phyloP scores from a whole-genome alignment of 306 rosid genomes.

The Lathyrus tuberosus region DNA sequence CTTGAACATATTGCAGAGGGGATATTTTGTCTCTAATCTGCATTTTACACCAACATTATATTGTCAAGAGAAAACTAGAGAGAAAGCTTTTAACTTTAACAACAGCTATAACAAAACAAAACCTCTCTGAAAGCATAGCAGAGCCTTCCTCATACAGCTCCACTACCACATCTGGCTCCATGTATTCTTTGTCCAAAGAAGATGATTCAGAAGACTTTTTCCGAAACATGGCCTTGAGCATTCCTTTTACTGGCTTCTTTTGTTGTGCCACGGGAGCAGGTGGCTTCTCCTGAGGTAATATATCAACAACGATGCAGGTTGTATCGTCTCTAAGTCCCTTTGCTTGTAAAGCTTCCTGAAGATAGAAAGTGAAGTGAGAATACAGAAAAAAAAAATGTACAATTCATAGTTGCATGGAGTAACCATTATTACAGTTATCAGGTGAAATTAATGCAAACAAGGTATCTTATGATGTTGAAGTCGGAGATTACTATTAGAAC shows the following conservation, averaged over 20 bases:
- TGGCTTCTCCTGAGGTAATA: constrained; percentile 79
- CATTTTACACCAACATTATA: constrained; percentile 43
- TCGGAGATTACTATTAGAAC: constrained; percentile 33
- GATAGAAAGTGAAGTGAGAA: constrained; percentile 23
- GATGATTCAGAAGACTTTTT: constrained; percentile 79
- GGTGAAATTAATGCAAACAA: constrained; percentile 26
- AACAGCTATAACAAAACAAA: constrained; percentile 35
- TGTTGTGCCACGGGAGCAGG: constrained; percentile 53
- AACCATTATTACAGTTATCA: constrained; percentile 9
- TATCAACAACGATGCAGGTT: constrained; percentile 89
- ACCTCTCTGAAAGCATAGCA: constrained; percentile 97
- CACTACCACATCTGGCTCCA: constrained; percentile 81
- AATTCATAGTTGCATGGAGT: constrained; percentile 3
- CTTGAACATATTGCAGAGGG: constrained; percentile 98
- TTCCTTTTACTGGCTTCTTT: constrained; percentile 77
- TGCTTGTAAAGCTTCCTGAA: constrained; percentile 87
- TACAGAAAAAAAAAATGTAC: not conserved
- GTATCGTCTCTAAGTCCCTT: constrained; percentile 99
- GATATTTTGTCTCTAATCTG: constrained; percentile 95
- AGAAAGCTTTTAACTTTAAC: constrained; percentile 11
- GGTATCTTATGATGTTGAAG: constrained; percentile 22
- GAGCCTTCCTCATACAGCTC: constrained; percentile 96
- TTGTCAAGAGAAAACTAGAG: constrained; percentile 35
- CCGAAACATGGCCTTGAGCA: constrained; percentile 85
- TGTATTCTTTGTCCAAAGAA: constrained; percentile 72